Percentiles rank a stretch among this genome's conserved stretches.
phyloP scores from a whole-genome alignment of 495 filamentous ascomycete genomes.

The Penicillium diatomitis region DNA sequence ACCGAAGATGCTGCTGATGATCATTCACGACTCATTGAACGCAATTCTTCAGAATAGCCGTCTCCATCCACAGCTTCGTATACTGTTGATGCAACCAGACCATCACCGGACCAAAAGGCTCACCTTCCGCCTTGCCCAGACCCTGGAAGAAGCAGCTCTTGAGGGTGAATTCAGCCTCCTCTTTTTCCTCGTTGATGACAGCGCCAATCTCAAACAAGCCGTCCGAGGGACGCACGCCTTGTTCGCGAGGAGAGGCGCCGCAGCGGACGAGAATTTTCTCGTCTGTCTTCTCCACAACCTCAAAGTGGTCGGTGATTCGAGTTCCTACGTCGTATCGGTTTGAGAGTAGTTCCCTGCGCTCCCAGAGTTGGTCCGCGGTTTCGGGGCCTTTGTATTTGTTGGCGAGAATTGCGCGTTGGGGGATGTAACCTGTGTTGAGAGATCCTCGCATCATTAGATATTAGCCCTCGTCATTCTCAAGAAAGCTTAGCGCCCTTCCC shows the following conservation, averaged over 20 bases:
- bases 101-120: slow-evolving; percentile 47
- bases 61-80: slow-evolving; percentile 53
- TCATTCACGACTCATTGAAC: background rate
- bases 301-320: slow-evolving; percentile 65
- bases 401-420: slow-evolving; percentile 52
- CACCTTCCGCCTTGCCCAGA: slow-evolving; percentile 32
- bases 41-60: slow-evolving; percentile 30
- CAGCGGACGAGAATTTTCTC: slow-evolving; percentile 37
- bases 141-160: slow-evolving; percentile 61
- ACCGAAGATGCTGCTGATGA: too few species aligned
- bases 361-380: slow-evolving; percentile 59
- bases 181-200: slow-evolving; percentile 47
- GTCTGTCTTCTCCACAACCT: slow-evolving; percentile 58
- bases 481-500: too few species aligned
- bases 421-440: slow-evolving; percentile 43
- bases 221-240: slow-evolving; percentile 49
- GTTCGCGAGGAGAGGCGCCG: slow-evolving; percentile 54
- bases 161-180: slow-evolving; percentile 53
- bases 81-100: slow-evolving; percentile 56
- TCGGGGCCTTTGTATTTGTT: slow-evolving; percentile 52
- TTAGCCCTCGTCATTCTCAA: too few species aligned
- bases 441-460: too few species aligned
- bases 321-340: slow-evolving; percentile 54
- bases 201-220: slow-evolving; percentile 63
- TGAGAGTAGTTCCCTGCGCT: slow-evolving; percentile 39